These are phyloP conservation scores for Eutypa lata DNA, from an alignment of 2,329 filamentous ascomycete species.

Conservation along the genomic window DNA sequence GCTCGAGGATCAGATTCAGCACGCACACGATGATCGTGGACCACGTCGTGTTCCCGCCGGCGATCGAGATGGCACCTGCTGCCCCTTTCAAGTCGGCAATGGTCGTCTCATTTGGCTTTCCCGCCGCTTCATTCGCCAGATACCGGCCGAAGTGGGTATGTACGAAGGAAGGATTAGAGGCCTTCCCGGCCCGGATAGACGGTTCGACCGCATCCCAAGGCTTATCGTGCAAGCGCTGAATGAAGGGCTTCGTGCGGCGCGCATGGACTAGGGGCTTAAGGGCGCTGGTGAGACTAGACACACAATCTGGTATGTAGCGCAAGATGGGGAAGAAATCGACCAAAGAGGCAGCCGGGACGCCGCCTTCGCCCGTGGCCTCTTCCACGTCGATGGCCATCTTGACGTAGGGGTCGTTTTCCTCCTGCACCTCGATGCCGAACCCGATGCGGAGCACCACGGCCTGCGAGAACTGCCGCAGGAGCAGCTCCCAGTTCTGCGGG, in stretches of 20 bases:
- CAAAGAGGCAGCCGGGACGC: conserved; percentile 7
- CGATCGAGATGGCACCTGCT: conserved; percentile 13
- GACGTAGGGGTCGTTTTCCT: conserved; percentile 11
- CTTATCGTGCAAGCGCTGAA: conserved; percentile 8
- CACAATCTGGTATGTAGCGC: conserved; percentile 4
- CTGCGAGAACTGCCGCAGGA: conserved; percentile 10
- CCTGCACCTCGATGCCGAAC: conserved; percentile 11
- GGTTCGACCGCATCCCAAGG: conserved; percentile 10
- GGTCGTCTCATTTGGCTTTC: conserved; percentile 8
- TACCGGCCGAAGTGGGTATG: conserved; percentile 9
- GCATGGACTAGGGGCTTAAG: conserved; percentile 7
- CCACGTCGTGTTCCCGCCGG: conserved; percentile 29
- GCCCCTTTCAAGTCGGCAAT: conserved; percentile 12
- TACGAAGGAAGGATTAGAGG: conserved; percentile 8
- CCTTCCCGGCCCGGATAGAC: conserved; percentile 4
- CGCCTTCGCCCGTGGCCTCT: conserved; percentile 11
- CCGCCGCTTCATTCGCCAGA: conserved; percentile 5
- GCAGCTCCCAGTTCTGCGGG: conserved; percentile 6
- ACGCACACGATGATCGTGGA: conserved; percentile 33
- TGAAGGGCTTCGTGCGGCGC: conserved; percentile 5
- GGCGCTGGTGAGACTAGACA: conserved; percentile 5
- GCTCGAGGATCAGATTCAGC: conserved; percentile 38
- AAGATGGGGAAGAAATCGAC: conserved; percentile 11
- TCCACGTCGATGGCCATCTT: conserved; percentile 10
- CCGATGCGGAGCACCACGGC: conserved; percentile 11